Evolutionary conservation across 352 stramenopile species (phyloP).

Genomic region (Globisporangium cederbergense): DNA sequence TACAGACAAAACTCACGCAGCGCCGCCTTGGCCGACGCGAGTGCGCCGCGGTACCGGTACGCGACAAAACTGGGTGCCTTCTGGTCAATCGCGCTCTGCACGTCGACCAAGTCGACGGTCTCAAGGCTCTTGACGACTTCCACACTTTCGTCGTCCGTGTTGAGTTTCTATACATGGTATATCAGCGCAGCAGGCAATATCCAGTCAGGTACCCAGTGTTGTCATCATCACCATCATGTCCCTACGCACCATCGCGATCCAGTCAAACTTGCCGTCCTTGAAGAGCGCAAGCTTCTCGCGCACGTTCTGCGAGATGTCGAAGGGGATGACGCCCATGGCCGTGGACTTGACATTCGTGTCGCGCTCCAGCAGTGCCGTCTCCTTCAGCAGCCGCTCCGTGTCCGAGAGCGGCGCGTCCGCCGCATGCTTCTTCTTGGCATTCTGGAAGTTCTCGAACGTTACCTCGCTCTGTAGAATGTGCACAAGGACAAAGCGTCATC

Average conservation of each 20-base stretch:
- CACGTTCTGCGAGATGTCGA: slow-evolving; percentile 80
- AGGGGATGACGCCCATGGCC: slow-evolving; percentile 88
- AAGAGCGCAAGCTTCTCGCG: slow-evolving; percentile 74
- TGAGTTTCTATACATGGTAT: slow-evolving; percentile 54
- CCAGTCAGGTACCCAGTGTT: neutral
- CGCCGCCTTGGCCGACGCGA: slow-evolving; percentile 27
- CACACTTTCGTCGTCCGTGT: slow-evolving; percentile 68
- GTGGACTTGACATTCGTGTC: slow-evolving; percentile 86
- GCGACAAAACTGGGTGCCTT: slow-evolving; percentile 75
- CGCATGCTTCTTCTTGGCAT: slow-evolving; percentile 63
- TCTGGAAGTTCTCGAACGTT: slow-evolving; percentile 71
- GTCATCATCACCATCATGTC: neutral
- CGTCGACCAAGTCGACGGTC: slow-evolving; percentile 62
- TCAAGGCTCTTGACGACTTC: slow-evolving; percentile 80
- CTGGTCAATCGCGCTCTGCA: slow-evolving; percentile 51
- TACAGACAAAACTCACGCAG: slow-evolving; percentile 26
- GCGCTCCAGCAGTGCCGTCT: slow-evolving; percentile 72
- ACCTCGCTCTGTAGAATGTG: slow-evolving; percentile 50
- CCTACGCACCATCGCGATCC: slow-evolving; percentile 73
- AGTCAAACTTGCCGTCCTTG: slow-evolving; percentile 82
- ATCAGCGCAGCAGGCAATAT: neutral
- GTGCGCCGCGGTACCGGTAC: slow-evolving; percentile 57
- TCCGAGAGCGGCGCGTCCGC: slow-evolving; percentile 83
- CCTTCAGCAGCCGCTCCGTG: slow-evolving; percentile 78
- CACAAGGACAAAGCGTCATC: neutral